These are phyloP conservation scores for Nakazawaea populi DNA, from an alignment of 805 yeast species.

Conservation along the genomic window DNA sequence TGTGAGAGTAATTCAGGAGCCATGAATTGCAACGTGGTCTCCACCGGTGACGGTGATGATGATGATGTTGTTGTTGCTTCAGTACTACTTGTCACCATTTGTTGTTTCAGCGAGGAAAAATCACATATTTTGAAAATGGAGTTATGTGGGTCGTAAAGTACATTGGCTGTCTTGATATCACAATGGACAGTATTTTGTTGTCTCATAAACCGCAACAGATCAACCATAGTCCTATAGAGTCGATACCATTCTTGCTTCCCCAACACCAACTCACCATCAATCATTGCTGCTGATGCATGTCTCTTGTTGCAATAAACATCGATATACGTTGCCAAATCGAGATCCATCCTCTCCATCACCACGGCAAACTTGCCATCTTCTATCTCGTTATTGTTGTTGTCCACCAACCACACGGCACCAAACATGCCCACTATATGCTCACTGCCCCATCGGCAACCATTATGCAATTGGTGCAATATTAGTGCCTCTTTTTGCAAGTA, in stretches of 20 bases:
- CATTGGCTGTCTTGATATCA: constrained; percentile 42
- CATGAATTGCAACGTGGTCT: constrained; percentile 34
- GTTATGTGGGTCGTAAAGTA: constrained; percentile 23
- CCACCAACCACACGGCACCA: constrained; percentile 15
- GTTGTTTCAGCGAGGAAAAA: constrained; percentile 33
- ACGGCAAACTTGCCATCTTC: constrained; percentile 16
- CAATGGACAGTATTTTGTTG: constrained; percentile 33
- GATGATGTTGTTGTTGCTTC: constrained; percentile 12
- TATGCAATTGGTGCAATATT: not conserved
- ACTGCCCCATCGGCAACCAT: not conserved
- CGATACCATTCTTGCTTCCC: constrained; percentile 26
- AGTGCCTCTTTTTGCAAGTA: constrained; percentile 3
- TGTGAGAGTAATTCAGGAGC: constrained; percentile 37
- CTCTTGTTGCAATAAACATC: not conserved
- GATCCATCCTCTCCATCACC: constrained; percentile 21
- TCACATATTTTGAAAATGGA: constrained; percentile 37
- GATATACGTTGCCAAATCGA: constrained; percentile 21
- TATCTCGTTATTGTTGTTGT: constrained; percentile 14
- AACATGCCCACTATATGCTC: constrained; percentile 22
- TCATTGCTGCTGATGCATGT: not conserved
- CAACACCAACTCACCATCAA: constrained; percentile 13
- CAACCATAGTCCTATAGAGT: constrained; percentile 21
- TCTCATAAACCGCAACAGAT: constrained; percentile 20
- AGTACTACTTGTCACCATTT: too few species aligned
- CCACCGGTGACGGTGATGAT: constrained; percentile 5